Percentiles rank a stretch among this genome's conserved stretches.
phyloP scores from a whole-genome alignment of 2,329 filamentous ascomycete genomes.

The Penicillium sp. region DNA sequence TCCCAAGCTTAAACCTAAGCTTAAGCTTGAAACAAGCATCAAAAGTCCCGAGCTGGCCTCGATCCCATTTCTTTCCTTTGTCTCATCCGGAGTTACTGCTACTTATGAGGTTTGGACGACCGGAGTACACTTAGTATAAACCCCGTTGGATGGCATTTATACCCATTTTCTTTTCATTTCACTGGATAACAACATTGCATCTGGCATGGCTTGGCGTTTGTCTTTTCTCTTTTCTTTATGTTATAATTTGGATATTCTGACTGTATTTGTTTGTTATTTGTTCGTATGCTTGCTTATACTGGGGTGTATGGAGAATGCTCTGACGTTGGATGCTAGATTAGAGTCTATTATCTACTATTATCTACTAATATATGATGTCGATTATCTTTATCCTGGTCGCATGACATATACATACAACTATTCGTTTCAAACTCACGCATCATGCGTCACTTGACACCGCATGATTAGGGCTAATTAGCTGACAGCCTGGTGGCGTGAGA shows the following conservation, averaged over 20 bases:
- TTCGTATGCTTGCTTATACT: not conserved
- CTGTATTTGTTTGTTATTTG: not conserved
- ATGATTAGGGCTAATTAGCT: not conserved
- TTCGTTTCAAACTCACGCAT: too few relatives aligned
- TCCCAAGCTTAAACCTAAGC: too few relatives aligned
- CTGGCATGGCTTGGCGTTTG: slow-evolving; percentile 14
- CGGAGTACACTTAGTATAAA: slow-evolving; percentile 7
- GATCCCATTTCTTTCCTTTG: not conserved
- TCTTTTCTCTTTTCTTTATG: not conserved
- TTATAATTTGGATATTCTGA: not conserved
- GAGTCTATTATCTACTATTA: too few relatives aligned
- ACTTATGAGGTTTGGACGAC: slow-evolving; percentile 5
- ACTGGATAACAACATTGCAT: slow-evolving; percentile 10
- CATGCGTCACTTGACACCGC: not conserved
- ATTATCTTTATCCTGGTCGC: too few relatives aligned
- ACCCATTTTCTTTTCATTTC: slow-evolving; percentile 3
- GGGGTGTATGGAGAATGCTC: not conserved
- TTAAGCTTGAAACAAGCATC: not conserved
- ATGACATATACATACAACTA: too few relatives aligned
- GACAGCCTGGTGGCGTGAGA: too few relatives aligned
- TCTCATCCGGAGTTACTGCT: slow-evolving; percentile 8
- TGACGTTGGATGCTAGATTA: too few relatives aligned
- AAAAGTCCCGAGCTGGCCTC: slow-evolving; percentile 13
- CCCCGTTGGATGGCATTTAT: slow-evolving; percentile 3
- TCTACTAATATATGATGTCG: not conserved